Conservation (phyloP, 148 eudicot species). For the Camellia lanceoleosa region DNA sequence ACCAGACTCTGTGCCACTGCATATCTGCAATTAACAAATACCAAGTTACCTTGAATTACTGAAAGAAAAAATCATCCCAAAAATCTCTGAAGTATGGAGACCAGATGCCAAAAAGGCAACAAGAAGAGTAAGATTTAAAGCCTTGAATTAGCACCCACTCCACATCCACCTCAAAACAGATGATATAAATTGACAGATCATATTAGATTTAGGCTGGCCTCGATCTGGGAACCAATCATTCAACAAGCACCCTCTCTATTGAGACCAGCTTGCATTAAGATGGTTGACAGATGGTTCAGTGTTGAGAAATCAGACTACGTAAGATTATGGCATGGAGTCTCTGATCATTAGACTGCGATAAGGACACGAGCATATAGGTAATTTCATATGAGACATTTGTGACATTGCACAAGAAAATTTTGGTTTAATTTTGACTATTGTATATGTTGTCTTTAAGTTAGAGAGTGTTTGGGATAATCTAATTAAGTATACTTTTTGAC, state of each 20-base stretch:
- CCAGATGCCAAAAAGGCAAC: neutral
- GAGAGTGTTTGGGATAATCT: no score
- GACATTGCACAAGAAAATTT: neutral
- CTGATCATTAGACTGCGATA: neutral
- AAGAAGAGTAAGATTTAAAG: neutral
- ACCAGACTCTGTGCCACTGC: conserved; percentile 31
- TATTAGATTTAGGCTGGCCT: neutral
- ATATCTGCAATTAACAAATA: conserved; percentile 44
- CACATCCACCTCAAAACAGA: neutral
- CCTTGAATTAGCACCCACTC: neutral
- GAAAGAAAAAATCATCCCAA: neutral
- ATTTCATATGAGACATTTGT: neutral
- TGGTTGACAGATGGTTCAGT: neutral
- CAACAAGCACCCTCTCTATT: neutral
- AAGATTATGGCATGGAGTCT: neutral
- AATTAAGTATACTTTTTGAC: no score
- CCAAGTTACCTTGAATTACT: neutral
- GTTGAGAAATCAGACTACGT: neutral
- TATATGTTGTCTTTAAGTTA: neutral
- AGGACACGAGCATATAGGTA: neutral
- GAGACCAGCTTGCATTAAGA: neutral
- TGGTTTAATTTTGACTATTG: neutral
- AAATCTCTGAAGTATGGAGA: neutral
- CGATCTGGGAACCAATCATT: neutral
- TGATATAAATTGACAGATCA: neutral